Evolutionary conservation across 2,329 filamentous ascomycete species (phyloP), one percentile per base, ranked within the genome.

Genomic region (Cadophora sp.): DNA sequence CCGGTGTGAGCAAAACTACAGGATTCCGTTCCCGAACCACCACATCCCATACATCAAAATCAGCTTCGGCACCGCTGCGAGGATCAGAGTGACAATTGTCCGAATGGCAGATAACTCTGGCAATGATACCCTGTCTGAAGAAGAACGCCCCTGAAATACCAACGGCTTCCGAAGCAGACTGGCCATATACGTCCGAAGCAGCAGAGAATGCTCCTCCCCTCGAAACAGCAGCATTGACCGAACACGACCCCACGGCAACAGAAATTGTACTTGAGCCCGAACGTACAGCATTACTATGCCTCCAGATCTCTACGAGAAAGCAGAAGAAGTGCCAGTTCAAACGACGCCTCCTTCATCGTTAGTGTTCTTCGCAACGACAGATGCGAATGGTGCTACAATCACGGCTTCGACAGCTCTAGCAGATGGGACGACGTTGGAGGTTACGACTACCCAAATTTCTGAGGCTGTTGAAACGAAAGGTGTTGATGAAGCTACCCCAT

Each of bases 11-110:
- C 33, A 58, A 20, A 27, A 58, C 33, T 58, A 22, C 55, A 20
- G 55, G 16, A 58, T 58, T 33, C 55, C 55, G 33, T 58, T 58
- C 33, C 51, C 51, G 11, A 56, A 56, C 13, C 51, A 56, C 16
- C 51, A 56, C n/a, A 56, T 56, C 33, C 51, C 27, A 18, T 56
- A 18, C 24, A 39, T 56, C 24, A 56, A 56, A n/a, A 56, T 56
- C 51, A 33, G 18, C 7, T 56, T 56, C 27, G 47, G 47, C 13
- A 22, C 47, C 6, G 5, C 47, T 11, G 20, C 20, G 6, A 30
- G 27, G 2, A n/a, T n/a, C 8, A 16, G 14, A 39, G 16, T 24
- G 11, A 30, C 24, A 13, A 8, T 56, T n/a, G 24, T 56, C 1
- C 22, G 24, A 7, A 39, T 16, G 16, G 22, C 33, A 30, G 33